Evolutionary conservation across 305 asterid genomes (phyloP).

Genomic region (Fraxinus xanthoxyloides): DNA sequence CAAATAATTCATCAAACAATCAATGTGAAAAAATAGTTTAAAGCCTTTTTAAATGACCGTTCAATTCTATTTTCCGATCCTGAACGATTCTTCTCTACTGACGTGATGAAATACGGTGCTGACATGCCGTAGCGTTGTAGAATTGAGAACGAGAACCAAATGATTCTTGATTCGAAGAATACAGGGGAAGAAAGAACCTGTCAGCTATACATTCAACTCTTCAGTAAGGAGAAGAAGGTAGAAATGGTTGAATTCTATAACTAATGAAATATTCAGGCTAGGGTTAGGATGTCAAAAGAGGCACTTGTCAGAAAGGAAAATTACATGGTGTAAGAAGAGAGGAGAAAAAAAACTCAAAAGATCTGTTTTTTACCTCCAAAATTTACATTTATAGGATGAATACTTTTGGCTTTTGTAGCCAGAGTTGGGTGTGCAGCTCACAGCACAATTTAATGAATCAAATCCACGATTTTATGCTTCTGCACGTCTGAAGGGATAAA

Average conservation of each 20-base stretch:
- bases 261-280: not conserved
- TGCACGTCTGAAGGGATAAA: not conserved
- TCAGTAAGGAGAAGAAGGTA: not conserved
- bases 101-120: too few species aligned
- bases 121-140: too few species aligned
- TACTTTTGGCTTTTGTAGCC: not conserved
- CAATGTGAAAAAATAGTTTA: too few species aligned
- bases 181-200: not conserved
- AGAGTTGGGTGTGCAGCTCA: not conserved
- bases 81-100: too few species aligned
- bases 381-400: not conserved
- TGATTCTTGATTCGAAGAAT: too few species aligned
- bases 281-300: not conserved
- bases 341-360: not conserved
- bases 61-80: too few species aligned
- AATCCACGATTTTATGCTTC: not conserved
- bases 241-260: not conserved
- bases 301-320: not conserved
- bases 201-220: not conserved
- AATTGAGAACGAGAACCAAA: too few species aligned
- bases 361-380: not conserved
- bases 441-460: not conserved
- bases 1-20: too few species aligned
- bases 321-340: not conserved
- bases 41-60: too few species aligned